Conservation (phyloP, 2,329 filamentous ascomycete genomes). For the Aspergillus neoniger region DNA sequence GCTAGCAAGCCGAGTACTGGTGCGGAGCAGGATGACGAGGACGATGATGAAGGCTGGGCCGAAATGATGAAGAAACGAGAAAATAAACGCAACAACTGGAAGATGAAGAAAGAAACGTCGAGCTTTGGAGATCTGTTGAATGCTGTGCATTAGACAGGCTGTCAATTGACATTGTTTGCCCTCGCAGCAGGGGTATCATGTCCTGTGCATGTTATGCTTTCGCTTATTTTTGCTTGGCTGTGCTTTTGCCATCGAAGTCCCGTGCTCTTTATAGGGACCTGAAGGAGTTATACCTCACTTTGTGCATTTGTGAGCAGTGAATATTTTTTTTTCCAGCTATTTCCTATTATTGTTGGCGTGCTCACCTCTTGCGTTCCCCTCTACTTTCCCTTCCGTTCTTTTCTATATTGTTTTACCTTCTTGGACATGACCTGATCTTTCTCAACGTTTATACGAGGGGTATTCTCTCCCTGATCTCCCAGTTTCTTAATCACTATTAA, state of each 20-base stretch:
- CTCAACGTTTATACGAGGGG: constrained; percentile 3
- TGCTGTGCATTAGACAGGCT: constrained; percentile 33
- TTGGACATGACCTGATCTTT: constrained; percentile 16
- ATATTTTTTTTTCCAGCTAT: background rate
- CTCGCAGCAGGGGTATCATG: background rate
- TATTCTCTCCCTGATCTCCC: constrained; percentile 11
- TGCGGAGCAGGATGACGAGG: constrained; percentile 43
- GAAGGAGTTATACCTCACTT: background rate
- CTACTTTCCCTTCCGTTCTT: constrained; percentile 1
- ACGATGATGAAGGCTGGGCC: constrained; percentile 54
- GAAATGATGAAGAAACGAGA: constrained; percentile 54
- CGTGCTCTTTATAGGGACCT: background rate
- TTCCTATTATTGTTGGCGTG: background rate
- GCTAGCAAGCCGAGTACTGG: constrained; percentile 21
- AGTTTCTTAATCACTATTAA: constrained; percentile 10
- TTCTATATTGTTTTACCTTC: constrained; percentile 12
- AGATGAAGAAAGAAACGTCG: constrained; percentile 43
- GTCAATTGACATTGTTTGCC: background rate
- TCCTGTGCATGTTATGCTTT: background rate
- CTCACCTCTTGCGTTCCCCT: constrained; percentile 1
- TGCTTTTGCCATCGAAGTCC: constrained; percentile 1
- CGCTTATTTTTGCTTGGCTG: background rate
- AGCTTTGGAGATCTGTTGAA: constrained; percentile 41
- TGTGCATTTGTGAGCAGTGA: background rate
- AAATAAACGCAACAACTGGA: constrained; percentile 52